A percentile compares a stretch with the other conserved stretches of the same genome.
Conservation (phyloP, 306 rosid species). For the Glycyrrhiza uralensis region DNA sequence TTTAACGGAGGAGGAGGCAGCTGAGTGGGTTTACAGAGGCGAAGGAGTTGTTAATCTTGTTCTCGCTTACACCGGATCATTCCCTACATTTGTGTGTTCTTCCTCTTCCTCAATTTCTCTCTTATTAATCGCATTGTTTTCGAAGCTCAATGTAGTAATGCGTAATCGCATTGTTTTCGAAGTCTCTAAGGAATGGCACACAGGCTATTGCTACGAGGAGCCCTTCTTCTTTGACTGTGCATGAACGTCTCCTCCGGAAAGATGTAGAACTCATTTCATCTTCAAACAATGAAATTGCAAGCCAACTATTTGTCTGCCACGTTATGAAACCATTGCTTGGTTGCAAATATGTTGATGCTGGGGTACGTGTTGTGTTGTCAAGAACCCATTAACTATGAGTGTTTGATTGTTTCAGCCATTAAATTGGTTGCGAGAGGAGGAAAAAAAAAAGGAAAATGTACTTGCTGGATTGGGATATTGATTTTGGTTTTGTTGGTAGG, state of each 20-base stretch:
- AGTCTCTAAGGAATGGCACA: constrained; percentile 45
- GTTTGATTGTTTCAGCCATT: too few species aligned
- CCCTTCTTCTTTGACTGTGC: constrained; percentile 49
- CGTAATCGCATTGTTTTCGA: constrained; percentile 73
- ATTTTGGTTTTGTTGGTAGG: too few species aligned
- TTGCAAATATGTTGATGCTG: too few species aligned
- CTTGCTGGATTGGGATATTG: too few species aligned
- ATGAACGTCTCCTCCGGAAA: constrained; percentile 66
- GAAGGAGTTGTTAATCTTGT: constrained; percentile 96
- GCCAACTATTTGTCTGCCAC: too few species aligned
- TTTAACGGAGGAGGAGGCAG: constrained; percentile 50
- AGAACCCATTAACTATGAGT: too few species aligned
- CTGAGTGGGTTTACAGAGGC: constrained; percentile 80
- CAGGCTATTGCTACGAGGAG: constrained; percentile 10
- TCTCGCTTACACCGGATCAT: constrained; percentile 69
- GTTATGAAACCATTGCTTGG: too few species aligned
- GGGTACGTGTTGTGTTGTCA: too few species aligned
- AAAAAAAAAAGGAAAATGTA: too few species aligned
- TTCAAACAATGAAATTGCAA: constrained; percentile 49
- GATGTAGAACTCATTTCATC: constrained; percentile 51
- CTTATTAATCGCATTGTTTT: neutral
- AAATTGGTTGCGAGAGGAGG: too few species aligned
- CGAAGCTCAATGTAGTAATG: constrained; percentile 44
- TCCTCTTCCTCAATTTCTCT: neutral
- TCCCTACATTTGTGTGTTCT: constrained; percentile 55